A percentile compares a stretch with the other conserved stretches of the same genome.
Conservation (phyloP, 345 rosid genomes). For the Iberis pinnata region DNA sequence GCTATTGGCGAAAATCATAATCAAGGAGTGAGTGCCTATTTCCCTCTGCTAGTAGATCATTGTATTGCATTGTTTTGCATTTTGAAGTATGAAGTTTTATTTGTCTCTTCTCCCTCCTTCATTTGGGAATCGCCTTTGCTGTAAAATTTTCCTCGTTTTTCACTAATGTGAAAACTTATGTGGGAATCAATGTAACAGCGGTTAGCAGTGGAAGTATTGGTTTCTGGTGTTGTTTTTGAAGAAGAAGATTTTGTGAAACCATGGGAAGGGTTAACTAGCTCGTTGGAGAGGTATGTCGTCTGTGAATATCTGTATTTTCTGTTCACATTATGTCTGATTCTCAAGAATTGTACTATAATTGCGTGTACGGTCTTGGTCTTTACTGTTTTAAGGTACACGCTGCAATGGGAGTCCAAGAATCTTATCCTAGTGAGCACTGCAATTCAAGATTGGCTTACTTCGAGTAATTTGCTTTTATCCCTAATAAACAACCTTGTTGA, state of each 20-base stretch:
- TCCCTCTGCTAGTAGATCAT: neutral
- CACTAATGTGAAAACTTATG: conserved; percentile 2
- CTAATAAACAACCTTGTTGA: conserved; percentile 7
- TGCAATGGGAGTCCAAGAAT: conserved; percentile 91
- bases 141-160: neutral
- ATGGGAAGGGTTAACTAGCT: conserved; percentile 78
- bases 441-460: conserved; percentile 96
- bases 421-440: conserved; percentile 92
- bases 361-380: conserved; percentile 2
- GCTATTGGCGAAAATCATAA: conserved; percentile 75
- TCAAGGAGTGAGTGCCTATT: conserved; percentile 40
- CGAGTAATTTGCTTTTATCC: conserved; percentile 56
- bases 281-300: conserved; percentile 64
- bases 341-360: conserved; percentile 1
- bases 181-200: conserved; percentile 44
- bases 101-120: neutral
- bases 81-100: conserved; percentile 1
- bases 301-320: neutral
- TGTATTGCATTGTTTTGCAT: conserved; percentile 6
- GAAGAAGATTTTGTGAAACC: conserved; percentile 75
- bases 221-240: conserved; percentile 69
- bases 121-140: conserved; percentile 1
- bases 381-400: conserved; percentile 50
- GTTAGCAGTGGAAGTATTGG: conserved; percentile 77
- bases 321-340: conserved; percentile 10